Evolutionary conservation across 768 basidiomycete species (phyloP), one percentile per base, ranked within the genome.

Genomic region (Saitozyma podzolica): DNA sequence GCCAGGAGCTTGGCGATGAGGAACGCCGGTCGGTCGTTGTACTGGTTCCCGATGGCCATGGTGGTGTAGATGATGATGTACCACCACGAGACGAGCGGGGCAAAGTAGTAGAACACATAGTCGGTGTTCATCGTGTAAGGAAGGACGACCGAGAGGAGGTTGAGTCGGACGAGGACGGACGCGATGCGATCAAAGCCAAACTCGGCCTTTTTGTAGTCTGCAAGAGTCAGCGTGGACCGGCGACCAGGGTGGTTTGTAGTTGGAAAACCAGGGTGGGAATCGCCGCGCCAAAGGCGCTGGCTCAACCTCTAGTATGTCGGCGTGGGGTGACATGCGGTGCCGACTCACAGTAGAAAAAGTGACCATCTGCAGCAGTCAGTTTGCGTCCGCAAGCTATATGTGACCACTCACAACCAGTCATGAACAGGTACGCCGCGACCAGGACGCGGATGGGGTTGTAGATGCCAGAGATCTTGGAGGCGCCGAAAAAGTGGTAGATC

Each of bases 61-160:
- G 92, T 94, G 54, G 79, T 80, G 81, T 91, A 94, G 78, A 94
- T 86, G 82, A 93, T 84, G 62, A 91, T 78, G 80, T 88, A 95
- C 69, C 80, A 93, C 85, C 89, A 85, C 20, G 91, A 89, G 39
- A 93, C 91, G 70, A 95, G 83, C 8, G 92, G 92, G 9, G 91
- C 84, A 72, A 92, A 93, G 80, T 93, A 95, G 79, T 93, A 93
- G 53, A 86, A 90, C 65, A 92, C 85, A 79, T 93, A 96, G 78
- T 91, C 84, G 61, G 91, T 92, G 81, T 93, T 86, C 92, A 95
- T 93, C 50, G 87, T 85, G 81, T 94, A 96, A 8, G 89, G 88
- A 52, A 96, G 84, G 29, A 87, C 80, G 56, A 95, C 81, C 6
- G 92, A 91, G 50, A 92, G 83, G 40, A 94, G 80, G 80, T 95